Evolutionary conservation across 2,329 filamentous ascomycete species (phyloP).

Genomic region (Ophiostoma triangulosporum): DNA sequence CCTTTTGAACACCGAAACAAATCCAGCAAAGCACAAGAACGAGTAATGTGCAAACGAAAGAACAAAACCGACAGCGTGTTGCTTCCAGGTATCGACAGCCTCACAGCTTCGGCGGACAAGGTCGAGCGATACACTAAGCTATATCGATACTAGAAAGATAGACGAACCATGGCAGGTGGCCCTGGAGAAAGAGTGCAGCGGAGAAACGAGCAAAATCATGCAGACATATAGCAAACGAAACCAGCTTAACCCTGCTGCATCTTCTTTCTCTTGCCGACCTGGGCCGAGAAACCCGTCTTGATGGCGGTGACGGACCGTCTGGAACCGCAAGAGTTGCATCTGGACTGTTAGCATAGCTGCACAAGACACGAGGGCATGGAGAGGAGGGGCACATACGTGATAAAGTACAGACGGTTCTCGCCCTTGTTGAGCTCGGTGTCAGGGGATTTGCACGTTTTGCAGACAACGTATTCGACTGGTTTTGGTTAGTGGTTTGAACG

Average conservation of each 20-base stretch:
- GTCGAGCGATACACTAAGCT: not conserved
- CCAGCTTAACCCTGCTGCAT: conserved; percentile 61
- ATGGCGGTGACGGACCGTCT: conserved; percentile 88
- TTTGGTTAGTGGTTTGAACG: conserved; percentile 33
- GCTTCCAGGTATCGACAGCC: no score
- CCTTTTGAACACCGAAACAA: no score
- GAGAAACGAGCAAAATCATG: conserved; percentile 1
- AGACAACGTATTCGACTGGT: conserved; percentile 84
- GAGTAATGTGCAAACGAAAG: no score
- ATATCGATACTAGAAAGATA: not conserved
- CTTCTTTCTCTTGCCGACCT: conserved; percentile 97
- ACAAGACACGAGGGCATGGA: conserved; percentile 3
- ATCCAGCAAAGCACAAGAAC: not conserved
- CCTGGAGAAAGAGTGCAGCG: not conserved
- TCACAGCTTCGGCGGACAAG: no score
- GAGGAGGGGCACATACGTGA: conserved; percentile 39
- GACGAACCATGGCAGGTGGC: not conserved
- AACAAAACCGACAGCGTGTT: no score
- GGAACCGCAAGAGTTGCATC: conserved; percentile 42
- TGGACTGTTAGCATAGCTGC: not conserved
- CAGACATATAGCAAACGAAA: not conserved
- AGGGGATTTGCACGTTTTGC: conserved; percentile 92
- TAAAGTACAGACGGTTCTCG: conserved; percentile 97
- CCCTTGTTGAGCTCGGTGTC: conserved; percentile 97
- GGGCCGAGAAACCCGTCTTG: conserved; percentile 99